phyloP scores from a whole-genome alignment of 202 grass and related monocot genomes.

The Schoenoplectus triqueter region DNA sequence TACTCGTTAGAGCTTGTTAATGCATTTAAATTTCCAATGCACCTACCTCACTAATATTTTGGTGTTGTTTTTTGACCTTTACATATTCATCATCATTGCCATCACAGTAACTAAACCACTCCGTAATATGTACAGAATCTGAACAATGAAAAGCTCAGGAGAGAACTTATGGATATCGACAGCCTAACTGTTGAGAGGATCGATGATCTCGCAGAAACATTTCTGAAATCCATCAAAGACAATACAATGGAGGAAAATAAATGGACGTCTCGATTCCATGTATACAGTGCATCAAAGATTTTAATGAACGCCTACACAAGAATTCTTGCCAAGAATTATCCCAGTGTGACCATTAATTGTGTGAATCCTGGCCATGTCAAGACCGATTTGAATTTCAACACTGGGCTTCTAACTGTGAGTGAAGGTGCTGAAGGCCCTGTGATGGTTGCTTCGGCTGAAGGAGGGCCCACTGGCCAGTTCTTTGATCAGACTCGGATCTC shows the following conservation, averaged over 20 bases:
- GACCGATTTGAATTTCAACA: constrained; percentile 43
- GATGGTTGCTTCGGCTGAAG: constrained; percentile 34
- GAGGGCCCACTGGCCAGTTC: constrained; percentile 35
- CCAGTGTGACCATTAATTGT: constrained; percentile 38
- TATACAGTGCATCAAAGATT: constrained; percentile 43
- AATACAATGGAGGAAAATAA: background rate
- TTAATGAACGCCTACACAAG: constrained; percentile 43
- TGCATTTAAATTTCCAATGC: background rate
- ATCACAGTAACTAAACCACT: background rate
- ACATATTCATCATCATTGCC: background rate
- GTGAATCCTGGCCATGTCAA: constrained; percentile 32
- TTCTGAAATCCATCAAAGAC: constrained; percentile 39
- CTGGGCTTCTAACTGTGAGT: constrained; percentile 9
- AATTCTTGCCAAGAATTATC: constrained; percentile 34
- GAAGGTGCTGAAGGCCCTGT: constrained; percentile 47
- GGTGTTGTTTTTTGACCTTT: background rate
- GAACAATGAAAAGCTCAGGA: constrained; percentile 25
- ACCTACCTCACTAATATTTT: background rate
- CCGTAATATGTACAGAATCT: background rate
- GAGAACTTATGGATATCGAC: constrained; percentile 9
- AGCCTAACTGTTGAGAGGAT: constrained; percentile 35
- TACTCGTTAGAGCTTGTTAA: constrained; percentile 12
- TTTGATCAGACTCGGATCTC: constrained; percentile 36
- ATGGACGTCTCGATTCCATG: constrained; percentile 13
- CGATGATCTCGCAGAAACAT: constrained; percentile 27